A percentile compares a stretch with the other conserved stretches of the same genome.
phyloP scores from a whole-genome alignment of 139 green algal species.

The Chara braunii region DNA sequence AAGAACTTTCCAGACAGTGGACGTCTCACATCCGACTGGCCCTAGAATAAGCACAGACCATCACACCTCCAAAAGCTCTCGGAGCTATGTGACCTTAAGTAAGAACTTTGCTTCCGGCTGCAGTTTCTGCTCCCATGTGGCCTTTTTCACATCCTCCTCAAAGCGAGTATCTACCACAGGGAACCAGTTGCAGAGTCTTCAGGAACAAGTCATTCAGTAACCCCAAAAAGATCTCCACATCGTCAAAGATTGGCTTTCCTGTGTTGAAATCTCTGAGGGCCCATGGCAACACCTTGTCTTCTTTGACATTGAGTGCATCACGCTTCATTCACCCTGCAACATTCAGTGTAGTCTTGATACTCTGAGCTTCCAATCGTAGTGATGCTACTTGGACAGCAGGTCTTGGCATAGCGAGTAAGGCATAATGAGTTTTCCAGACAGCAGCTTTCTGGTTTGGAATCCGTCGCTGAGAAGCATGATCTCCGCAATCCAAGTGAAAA shows the following conservation, averaged over 20 bases:
- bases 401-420: constrained; percentile 88
- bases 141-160: constrained; percentile 58
- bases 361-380: constrained; percentile 95
- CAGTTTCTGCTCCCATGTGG: constrained; percentile 68
- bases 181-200: constrained; percentile 64
- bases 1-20: constrained; percentile 81
- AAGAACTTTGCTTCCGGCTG: constrained; percentile 79
- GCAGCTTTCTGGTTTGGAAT: constrained; percentile 78
- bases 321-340: constrained; percentile 89
- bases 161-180: constrained; percentile 65
- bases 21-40: constrained; percentile 81
- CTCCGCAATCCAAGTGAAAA: constrained; percentile 82
- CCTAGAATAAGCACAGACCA: constrained; percentile 90
- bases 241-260: constrained; percentile 81
- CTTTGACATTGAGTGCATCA: constrained; percentile 60
- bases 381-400: constrained; percentile 72
- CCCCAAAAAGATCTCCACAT: constrained; percentile 84
- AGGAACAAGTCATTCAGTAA: constrained; percentile 90
- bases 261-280: constrained; percentile 91
- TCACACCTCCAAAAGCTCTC: constrained; percentile 61
- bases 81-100: constrained; percentile 80
- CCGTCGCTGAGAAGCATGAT: constrained; percentile 95
- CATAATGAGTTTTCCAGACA: constrained; percentile 85
- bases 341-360: constrained; percentile 95
- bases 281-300: constrained; percentile 82